Conservation (phyloP, 208 protist genomes). For the Acanthamoeba royreba region DNA sequence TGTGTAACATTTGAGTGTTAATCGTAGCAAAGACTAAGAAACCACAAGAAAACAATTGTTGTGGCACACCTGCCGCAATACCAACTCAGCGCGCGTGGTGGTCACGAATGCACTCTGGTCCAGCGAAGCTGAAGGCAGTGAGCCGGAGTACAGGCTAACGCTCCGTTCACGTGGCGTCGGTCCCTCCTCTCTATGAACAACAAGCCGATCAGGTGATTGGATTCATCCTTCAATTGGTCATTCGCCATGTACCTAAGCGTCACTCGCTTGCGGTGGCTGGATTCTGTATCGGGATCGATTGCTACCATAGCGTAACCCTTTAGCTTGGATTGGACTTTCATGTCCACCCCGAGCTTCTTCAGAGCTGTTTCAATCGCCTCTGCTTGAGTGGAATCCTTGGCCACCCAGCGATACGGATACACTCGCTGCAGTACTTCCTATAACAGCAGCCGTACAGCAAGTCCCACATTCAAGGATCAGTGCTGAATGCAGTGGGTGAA, state of each 20-base stretch:
- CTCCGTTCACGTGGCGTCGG: neutral
- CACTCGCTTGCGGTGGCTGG: neutral
- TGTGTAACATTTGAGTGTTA: neutral
- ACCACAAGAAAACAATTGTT: neutral
- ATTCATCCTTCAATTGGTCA: neutral
- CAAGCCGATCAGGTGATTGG: neutral
- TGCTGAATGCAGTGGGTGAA: neutral
- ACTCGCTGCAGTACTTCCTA: neutral
- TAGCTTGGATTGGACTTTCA: neutral
- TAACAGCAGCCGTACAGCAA: neutral
- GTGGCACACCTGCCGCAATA: neutral
- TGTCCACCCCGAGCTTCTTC: neutral
- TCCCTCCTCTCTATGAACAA: neutral
- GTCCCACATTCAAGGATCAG: neutral
- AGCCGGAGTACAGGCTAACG: neutral
- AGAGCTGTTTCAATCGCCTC: neutral
- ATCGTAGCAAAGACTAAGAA: neutral
- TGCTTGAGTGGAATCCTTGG: neutral
- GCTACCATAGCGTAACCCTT: neutral
- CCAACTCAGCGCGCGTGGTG: neutral
- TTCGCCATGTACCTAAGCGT: neutral
- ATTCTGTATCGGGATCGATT: neutral
- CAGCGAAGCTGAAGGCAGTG: neutral
- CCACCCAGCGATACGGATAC: neutral
- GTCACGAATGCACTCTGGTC: neutral